Evolutionary conservation across 257 asterid species (phyloP), one percentile per base, ranked within the genome.

Genomic region (Primulina tabacum): DNA sequence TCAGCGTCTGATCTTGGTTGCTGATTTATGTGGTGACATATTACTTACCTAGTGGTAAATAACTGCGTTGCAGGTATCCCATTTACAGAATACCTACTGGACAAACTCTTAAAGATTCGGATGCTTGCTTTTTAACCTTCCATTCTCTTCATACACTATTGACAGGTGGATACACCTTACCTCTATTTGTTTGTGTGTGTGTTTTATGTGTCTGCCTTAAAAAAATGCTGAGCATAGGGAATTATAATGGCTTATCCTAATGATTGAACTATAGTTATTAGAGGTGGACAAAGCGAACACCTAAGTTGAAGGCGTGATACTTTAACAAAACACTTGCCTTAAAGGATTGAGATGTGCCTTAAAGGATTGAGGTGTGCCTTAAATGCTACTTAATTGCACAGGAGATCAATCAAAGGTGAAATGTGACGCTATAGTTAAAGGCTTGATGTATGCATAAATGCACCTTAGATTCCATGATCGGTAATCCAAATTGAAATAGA

Each of bases 71-170:
- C 60, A 88, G 97, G 99, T 94, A 94, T 74, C 99, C 99, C n/a
- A 94, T 91, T 72, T 94, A 94, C 84, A 82, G 95, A 83, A 94
- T 94, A 83, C 99, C 99, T 2, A 82, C 80, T 20, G 97, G 99
- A 56, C 96, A 89, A 14, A 87, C 97, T 70, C 92, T 94, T 24
- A 78, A 81, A 75, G 97, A 90, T 70, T 71, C 91, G 77, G 99
- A 94, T 73, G 99, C 97, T 71, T 94, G 97, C 77, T 94, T 94
- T 77, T 82, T 89, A 69, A 89, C 99, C 40, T 94, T 83, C 78
- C 99, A 94, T 82, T 91, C 84, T 79, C 99, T 94, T 80, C 96
- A 85, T 74, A 88, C 96, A 47, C 86, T 89, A 28, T 59, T 81
- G 71, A 77, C 88, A 81, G 97, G 99, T 91, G 72, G 59, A 65